phyloP scores from a whole-genome alignment of 208 protist species.

The Leishmania braziliensis region DNA sequence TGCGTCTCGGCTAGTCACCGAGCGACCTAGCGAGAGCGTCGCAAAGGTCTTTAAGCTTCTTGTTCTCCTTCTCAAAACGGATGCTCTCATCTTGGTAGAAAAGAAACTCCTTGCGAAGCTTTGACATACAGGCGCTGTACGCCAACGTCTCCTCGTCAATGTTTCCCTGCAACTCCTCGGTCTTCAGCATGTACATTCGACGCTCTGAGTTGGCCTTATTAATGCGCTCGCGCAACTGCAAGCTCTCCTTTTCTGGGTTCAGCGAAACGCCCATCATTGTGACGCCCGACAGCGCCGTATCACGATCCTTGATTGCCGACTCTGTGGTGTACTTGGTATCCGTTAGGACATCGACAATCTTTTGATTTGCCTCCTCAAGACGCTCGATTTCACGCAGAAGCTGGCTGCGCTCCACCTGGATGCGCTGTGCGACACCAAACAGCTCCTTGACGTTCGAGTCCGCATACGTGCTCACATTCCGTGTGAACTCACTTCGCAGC shows the following conservation, averaged over 20 bases:
- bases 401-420: constrained; percentile 62
- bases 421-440: constrained; percentile 52
- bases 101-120: constrained; percentile 62
- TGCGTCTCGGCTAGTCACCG: constrained; percentile 18
- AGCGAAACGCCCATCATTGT: constrained; percentile 40
- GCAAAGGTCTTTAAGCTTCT: constrained; percentile 63
- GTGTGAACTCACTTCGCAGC: constrained; percentile 56
- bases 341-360: constrained; percentile 46
- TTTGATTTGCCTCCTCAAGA: constrained; percentile 59
- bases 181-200: constrained; percentile 49
- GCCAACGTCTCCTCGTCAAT: constrained; percentile 53
- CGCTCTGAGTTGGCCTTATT: constrained; percentile 56
- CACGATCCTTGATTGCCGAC: constrained; percentile 42
- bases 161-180: constrained; percentile 47
- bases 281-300: constrained; percentile 47
- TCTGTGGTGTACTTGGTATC: constrained; percentile 63
- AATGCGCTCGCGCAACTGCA: constrained; percentile 66
- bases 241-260: constrained; percentile 59
- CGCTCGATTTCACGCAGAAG: constrained; percentile 67
- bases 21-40: constrained; percentile 64
- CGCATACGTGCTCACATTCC: constrained; percentile 44
- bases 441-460: constrained; percentile 58
- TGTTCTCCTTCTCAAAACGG: constrained; percentile 73
- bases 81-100: constrained; percentile 66
- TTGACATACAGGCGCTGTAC: constrained; percentile 62